Percentiles rank a stretch among this genome's conserved stretches.
phyloP scores from a whole-genome alignment of 495 filamentous ascomycete species.

The Xylaria scruposa region DNA sequence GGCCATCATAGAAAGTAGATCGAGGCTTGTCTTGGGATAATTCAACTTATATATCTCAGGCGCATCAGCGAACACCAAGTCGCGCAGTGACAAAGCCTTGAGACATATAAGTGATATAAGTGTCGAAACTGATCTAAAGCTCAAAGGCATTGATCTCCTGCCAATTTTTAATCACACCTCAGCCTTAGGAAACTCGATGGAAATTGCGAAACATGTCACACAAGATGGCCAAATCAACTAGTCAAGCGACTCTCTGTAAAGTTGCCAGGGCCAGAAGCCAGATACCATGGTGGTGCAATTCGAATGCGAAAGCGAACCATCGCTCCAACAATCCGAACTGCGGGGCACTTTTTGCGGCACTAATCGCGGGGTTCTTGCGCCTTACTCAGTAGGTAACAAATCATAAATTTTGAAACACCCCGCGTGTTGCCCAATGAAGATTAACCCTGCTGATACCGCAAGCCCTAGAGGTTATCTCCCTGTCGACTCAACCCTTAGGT shows the following conservation, averaged over 20 bases:
- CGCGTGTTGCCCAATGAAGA: constrained; percentile 20
- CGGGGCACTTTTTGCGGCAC: constrained; percentile 28
- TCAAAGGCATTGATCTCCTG: constrained; percentile 89
- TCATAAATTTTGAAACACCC: constrained; percentile 15
- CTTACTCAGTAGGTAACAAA: neutral
- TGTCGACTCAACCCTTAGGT: neutral
- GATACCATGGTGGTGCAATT: neutral
- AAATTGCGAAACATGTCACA: constrained; percentile 57
- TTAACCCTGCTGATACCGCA: neutral
- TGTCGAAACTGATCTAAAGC: constrained; percentile 58
- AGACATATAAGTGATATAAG: neutral
- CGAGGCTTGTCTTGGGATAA: constrained; percentile 40
- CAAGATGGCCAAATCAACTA: neutral
- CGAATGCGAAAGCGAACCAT: constrained; percentile 12
- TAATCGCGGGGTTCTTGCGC: constrained; percentile 27
- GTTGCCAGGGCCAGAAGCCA: neutral
- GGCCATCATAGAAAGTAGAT: constrained; percentile 79
- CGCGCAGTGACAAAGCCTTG: neutral
- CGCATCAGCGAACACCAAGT: constrained; percentile 20
- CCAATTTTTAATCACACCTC: constrained; percentile 90
- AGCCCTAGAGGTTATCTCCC: too few relatives aligned
- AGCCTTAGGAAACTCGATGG: constrained; percentile 89
- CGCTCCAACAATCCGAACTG: constrained; percentile 29
- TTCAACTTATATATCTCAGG: constrained; percentile 42
- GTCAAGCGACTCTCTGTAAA: neutral